Conservation (phyloP, 176 grass and related monocot genomes). For the Bolboschoenus planiculmis region DNA sequence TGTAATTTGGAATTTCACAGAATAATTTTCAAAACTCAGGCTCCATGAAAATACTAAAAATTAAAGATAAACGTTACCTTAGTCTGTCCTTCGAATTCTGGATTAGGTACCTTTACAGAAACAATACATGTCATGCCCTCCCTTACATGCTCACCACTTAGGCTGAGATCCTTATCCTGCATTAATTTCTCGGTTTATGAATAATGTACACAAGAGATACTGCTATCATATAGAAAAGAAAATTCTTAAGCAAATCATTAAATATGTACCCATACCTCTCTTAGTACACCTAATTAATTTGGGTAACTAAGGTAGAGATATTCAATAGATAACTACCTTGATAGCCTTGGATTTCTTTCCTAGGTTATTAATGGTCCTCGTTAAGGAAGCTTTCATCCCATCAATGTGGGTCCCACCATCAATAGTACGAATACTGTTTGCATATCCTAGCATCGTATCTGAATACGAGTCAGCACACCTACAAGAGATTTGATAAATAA, state of each 20-base stretch:
- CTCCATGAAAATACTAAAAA: constrained; percentile 14
- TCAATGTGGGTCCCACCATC: constrained; percentile 99
- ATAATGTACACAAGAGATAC: not conserved
- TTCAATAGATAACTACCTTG: constrained; percentile 46
- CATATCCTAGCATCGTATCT: constrained; percentile 90
- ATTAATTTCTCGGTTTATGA: not conserved
- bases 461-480: constrained; percentile 96
- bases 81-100: constrained; percentile 98
- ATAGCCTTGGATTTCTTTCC: constrained; percentile 74
- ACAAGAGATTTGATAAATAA: constrained; percentile 24
- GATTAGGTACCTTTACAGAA: constrained; percentile 84
- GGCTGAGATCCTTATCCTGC: constrained; percentile 91
- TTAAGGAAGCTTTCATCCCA: constrained; percentile 80
- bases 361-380: constrained; percentile 85
- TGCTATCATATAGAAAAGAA: not conserved
- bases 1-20: not conserved
- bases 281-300: not conserved
- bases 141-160: constrained; percentile 94
- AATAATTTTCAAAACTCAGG: not conserved
- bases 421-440: constrained; percentile 95
- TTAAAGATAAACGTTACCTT: constrained; percentile 47
- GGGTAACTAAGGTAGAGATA: not conserved
- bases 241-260: not conserved
- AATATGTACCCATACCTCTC: not conserved
- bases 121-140: constrained; percentile 94